Percentiles rank a stretch among this genome's conserved stretches.
Evolutionary conservation across 805 yeast genomes (phyloP).

Genomic region (Kuraishia ogatae): DNA sequence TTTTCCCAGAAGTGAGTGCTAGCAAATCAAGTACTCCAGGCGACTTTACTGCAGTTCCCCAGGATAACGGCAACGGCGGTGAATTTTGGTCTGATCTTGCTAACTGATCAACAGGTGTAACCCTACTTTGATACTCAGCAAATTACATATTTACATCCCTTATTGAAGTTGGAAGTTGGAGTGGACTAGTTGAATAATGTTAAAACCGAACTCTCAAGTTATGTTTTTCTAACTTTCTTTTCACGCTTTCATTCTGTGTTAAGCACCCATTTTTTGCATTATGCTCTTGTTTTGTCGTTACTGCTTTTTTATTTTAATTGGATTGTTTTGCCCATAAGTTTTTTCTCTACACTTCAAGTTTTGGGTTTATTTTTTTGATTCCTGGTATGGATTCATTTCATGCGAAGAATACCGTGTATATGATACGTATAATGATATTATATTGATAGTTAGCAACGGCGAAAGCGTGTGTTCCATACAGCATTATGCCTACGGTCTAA

Average conservation of each 20-base stretch:
- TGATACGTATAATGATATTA: not conserved
- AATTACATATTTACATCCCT: too few species aligned
- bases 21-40: conserved; percentile 2
- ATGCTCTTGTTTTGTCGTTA: not conserved
- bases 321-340: not conserved
- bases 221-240: too few species aligned
- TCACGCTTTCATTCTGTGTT: too few species aligned
- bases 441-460: not conserved
- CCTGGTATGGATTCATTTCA: not conserved
- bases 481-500: too few species aligned
- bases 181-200: not conserved
- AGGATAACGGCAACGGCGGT: conserved; percentile 1
- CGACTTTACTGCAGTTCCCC: not conserved
- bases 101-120: not conserved
- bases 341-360: not conserved
- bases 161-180: too few species aligned
- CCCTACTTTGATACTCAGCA: too few species aligned
- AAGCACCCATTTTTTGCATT: too few species aligned
- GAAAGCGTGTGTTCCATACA: too few species aligned
- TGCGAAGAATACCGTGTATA: conserved; percentile 2
- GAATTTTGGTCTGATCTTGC: conserved; percentile 1
- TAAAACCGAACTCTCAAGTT: not conserved
- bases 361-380: not conserved
- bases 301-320: not conserved
- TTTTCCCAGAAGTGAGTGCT: conserved; percentile 9